Evolutionary conservation across 768 basidiomycete genomes (phyloP).

Genomic region (Arthromyces matolae): DNA sequence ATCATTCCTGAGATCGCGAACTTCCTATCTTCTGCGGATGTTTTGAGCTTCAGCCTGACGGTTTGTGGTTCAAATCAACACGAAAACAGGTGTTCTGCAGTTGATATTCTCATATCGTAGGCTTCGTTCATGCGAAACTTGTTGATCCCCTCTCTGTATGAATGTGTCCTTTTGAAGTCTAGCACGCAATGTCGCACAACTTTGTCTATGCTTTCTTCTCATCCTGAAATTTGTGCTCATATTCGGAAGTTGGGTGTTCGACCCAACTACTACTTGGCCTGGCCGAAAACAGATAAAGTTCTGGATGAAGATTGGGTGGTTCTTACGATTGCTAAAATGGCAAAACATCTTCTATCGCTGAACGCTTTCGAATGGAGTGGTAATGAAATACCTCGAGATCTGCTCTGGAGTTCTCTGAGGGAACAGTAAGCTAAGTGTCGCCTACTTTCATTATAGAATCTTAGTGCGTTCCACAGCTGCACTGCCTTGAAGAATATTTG

Average conservation of each 20-base stretch:
- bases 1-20: constrained; percentile 37
- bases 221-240: constrained; percentile 34
- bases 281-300: constrained; percentile 41
- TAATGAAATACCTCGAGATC: constrained; percentile 40
- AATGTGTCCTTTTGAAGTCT: constrained; percentile 42
- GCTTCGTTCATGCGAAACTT: constrained; percentile 28
- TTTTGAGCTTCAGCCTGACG: constrained; percentile 39
- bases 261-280: constrained; percentile 50
- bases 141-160: constrained; percentile 40
- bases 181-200: constrained; percentile 34
- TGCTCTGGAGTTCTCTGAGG: constrained; percentile 39
- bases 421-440: constrained; percentile 31
- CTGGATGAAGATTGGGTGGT: constrained; percentile 42
- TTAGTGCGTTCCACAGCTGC: too few relatives aligned
- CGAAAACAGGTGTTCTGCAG: too few relatives aligned
- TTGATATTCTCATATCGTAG: too few relatives aligned
- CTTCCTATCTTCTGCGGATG: constrained; percentile 32
- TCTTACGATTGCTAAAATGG: constrained; percentile 29
- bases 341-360: constrained; percentile 29
- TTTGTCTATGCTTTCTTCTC: constrained; percentile 32
- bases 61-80: constrained; percentile 31
- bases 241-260: constrained; percentile 42
- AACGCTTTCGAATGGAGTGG: constrained; percentile 53
- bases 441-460: too few relatives aligned
- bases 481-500: constrained; percentile 40